Evolutionary conservation across 2,329 filamentous ascomycete species (phyloP).

Genomic region (Phymatotrichopsis omnivora): DNA sequence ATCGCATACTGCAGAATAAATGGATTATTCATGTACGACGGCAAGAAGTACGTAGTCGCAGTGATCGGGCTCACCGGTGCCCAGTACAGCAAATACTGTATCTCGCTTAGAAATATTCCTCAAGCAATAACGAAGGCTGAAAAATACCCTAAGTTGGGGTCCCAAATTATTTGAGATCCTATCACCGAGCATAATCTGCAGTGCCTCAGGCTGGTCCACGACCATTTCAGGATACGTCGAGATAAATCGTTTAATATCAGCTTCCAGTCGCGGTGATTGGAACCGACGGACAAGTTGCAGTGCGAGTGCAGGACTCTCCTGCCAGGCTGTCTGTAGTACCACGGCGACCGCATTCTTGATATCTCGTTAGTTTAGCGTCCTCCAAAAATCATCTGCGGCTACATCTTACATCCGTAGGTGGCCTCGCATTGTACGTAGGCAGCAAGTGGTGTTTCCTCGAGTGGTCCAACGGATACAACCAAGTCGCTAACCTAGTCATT

Average conservation of each 20-base stretch:
- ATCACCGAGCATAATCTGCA: constrained; percentile 70
- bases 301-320: constrained; percentile 74
- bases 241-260: constrained; percentile 68
- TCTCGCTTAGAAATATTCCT: constrained; percentile 31
- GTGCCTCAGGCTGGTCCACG: constrained; percentile 66
- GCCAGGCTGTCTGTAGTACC: constrained; percentile 75
- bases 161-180: constrained; percentile 68
- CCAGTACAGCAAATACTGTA: constrained; percentile 83
- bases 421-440: constrained; percentile 18
- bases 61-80: constrained; percentile 84
- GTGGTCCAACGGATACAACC: constrained; percentile 71
- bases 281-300: constrained; percentile 75
- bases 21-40: constrained; percentile 80
- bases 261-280: constrained; percentile 59
- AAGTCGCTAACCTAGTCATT: constrained; percentile 70
- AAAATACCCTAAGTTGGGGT: constrained; percentile 66
- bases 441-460: constrained; percentile 42
- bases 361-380: no score
- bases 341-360: constrained; percentile 40
- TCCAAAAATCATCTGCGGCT: constrained; percentile 23
- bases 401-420: constrained; percentile 22
- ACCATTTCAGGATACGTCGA: constrained; percentile 77
- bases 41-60: constrained; percentile 85
- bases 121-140: neutral
- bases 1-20: constrained; percentile 95